phyloP scores from a whole-genome alignment of 2,329 filamentous ascomycete genomes.

The Exophiala alcalophila region DNA sequence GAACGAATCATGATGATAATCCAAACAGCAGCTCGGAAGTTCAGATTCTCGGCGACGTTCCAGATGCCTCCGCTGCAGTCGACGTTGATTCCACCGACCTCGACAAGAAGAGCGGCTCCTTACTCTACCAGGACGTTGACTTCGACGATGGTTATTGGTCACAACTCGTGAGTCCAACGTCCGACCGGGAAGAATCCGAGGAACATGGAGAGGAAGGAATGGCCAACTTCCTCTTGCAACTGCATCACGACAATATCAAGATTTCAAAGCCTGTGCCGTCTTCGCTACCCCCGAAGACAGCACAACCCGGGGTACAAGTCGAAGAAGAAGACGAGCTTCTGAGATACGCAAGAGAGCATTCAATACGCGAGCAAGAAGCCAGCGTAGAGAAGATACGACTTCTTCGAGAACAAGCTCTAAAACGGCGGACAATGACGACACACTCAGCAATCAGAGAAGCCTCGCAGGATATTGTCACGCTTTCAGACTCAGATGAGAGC shows the following conservation, averaged over 20 bases:
- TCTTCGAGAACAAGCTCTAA: constrained; percentile 12
- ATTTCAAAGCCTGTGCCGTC: constrained; percentile 2
- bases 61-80: neutral
- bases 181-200: neutral
- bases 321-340: constrained; percentile 7
- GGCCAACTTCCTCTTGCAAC: neutral
- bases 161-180: neutral
- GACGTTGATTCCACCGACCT: too few relatives aligned
- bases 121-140: constrained; percentile 11
- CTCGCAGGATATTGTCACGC: neutral
- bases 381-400: constrained; percentile 13
- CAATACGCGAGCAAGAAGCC: constrained; percentile 16
- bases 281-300: neutral
- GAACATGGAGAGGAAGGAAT: constrained; percentile 9
- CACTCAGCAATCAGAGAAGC: neutral
- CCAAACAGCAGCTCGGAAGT: too few relatives aligned
- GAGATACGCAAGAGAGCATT: constrained; percentile 9
- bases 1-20: too few relatives aligned
- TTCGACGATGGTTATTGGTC: constrained; percentile 10
- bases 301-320: neutral
- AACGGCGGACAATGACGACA: neutral
- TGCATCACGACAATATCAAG: constrained; percentile 7
- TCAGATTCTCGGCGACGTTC: neutral
- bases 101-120: too few relatives aligned
- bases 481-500: neutral